A percentile compares a stretch with the other conserved stretches of the same genome.
Evolutionary conservation across 306 rosid genomes (phyloP).

Genomic region (Trichosanthes truncata): DNA sequence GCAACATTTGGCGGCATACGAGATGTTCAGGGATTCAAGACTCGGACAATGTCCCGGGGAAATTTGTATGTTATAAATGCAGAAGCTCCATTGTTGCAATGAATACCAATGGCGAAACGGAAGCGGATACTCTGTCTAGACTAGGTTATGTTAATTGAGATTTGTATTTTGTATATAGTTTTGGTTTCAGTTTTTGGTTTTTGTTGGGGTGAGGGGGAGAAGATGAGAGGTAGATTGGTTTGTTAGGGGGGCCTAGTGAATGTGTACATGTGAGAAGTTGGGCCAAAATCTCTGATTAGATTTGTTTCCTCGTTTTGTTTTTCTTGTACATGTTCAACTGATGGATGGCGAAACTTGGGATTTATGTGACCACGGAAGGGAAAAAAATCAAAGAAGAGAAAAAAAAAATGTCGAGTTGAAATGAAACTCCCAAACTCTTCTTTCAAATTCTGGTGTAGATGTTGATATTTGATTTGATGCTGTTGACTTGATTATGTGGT

Average conservation of each 20-base stretch:
- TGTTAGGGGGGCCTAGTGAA: neutral
- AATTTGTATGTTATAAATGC: conserved; percentile 65
- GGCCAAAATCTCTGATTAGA: neutral
- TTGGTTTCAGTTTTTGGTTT: neutral
- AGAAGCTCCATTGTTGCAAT: neutral
- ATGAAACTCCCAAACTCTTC: neutral
- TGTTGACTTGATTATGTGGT: neutral
- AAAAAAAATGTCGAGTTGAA: neutral
- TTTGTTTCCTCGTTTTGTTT: conserved; percentile 9
- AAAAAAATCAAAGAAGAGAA: neutral
- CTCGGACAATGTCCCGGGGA: conserved; percentile 53
- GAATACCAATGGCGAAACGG: neutral
- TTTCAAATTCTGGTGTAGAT: neutral
- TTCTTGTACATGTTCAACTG: conserved; percentile 9
- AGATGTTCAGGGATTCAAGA: conserved; percentile 72
- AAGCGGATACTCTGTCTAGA: neutral
- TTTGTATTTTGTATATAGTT: neutral
- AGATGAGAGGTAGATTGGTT: neutral
- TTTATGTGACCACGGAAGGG: neutral
- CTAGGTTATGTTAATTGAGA: neutral
- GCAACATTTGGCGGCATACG: conserved; percentile 89
- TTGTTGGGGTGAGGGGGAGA: neutral
- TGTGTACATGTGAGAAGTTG: neutral
- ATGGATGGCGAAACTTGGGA: conserved; percentile 2
- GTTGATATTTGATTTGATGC: neutral